These are phyloP conservation scores for Saccharomycopsis hybrid DNA, from an alignment of 1,139 yeast species.

Conservation along the genomic window DNA sequence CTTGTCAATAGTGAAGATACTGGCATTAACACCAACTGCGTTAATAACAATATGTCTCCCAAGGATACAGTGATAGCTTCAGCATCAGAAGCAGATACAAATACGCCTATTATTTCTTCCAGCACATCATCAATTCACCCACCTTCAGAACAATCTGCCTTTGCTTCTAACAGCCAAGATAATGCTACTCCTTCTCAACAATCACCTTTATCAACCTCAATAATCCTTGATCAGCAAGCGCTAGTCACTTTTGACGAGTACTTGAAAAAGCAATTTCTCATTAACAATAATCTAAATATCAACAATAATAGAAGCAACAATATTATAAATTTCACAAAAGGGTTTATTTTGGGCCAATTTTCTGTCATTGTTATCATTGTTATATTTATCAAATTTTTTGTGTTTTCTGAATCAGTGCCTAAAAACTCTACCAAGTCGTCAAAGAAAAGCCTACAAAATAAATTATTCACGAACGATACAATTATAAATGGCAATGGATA, in stretches of 20 bases:
- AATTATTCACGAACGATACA: constrained; percentile 16
- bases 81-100: too few relatives aligned
- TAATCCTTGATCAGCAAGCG: constrained; percentile 8
- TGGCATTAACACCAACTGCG: too few relatives aligned
- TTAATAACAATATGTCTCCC: too few relatives aligned
- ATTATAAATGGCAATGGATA: constrained; percentile 17
- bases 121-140: too few relatives aligned
- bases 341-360: constrained; percentile 20
- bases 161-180: too few relatives aligned
- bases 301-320: constrained; percentile 1
- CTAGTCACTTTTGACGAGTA: constrained; percentile 13
- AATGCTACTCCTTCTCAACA: too few relatives aligned
- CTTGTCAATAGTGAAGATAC: too few relatives aligned
- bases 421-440: constrained; percentile 13
- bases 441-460: constrained; percentile 4
- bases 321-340: constrained; percentile 19
- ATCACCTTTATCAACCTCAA: neutral
- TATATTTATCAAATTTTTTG: constrained; percentile 20
- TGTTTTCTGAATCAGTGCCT: constrained; percentile 19
- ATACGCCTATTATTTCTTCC: too few relatives aligned
- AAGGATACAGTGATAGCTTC: too few relatives aligned
- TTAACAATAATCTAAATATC: neutral
- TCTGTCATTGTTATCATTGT: constrained; percentile 18
- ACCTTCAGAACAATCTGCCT: too few relatives aligned
- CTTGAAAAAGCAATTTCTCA: constrained; percentile 6